phyloP scores from a whole-genome alignment of 1,139 yeast genomes.

The Kodamaea fungicola region DNA sequence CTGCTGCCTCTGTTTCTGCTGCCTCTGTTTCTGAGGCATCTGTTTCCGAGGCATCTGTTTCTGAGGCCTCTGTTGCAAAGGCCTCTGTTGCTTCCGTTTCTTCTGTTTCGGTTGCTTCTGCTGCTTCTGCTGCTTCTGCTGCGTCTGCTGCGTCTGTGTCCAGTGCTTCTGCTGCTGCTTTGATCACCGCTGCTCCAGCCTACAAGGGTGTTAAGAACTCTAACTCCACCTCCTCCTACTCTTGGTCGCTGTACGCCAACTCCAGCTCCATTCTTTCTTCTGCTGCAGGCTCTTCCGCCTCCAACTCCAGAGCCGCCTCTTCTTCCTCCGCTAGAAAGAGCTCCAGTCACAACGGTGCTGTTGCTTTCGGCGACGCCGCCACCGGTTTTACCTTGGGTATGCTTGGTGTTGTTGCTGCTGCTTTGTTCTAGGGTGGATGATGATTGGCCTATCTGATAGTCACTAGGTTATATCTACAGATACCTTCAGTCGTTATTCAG shows the following conservation, averaged over 20 bases:
- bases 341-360: conserved; percentile 28
- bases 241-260: conserved; percentile 13
- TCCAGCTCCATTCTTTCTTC: conserved; percentile 9
- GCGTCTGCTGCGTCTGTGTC: conserved; percentile 17
- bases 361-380: conserved; percentile 26
- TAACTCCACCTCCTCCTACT: conserved; percentile 16
- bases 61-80: conserved; percentile 8
- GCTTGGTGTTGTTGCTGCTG: conserved; percentile 49
- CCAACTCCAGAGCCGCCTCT: conserved; percentile 10
- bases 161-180: conserved; percentile 11
- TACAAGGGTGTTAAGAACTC: conserved; percentile 33
- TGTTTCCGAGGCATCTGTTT: conserved; percentile 1
- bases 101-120: conserved; percentile 14
- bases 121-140: conserved; percentile 13
- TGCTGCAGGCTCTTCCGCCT: conserved; percentile 16
- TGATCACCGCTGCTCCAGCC: conserved; percentile 14
- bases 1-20: conserved; percentile 15
- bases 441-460: no score
- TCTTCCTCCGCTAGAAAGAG: conserved; percentile 23
- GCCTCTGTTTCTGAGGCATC: conserved; percentile 17
- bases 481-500: background rate
- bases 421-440: conserved; percentile 32
- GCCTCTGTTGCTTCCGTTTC: conserved; percentile 14
- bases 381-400: conserved; percentile 46
- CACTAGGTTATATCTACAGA: no score